Evolutionary conservation across 2,329 filamentous ascomycete species (phyloP).

Genomic region (Aspergillus floridensis): DNA sequence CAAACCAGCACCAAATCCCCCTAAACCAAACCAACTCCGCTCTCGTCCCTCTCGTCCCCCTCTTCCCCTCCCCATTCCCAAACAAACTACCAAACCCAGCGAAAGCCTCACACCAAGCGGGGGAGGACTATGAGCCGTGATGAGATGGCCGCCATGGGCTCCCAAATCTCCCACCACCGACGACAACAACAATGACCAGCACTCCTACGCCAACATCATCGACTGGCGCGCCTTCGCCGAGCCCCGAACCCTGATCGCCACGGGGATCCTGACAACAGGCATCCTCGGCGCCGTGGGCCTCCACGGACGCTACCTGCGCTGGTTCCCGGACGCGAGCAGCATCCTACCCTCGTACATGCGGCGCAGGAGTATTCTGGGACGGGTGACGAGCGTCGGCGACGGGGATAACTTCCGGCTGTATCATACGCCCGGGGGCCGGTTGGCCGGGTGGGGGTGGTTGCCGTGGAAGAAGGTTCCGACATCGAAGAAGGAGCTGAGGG

Average conservation of each 20-base stretch:
- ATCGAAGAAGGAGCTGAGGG: slow-evolving; percentile 66
- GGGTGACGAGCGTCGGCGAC: slow-evolving; percentile 91
- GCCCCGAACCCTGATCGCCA: slow-evolving; percentile 36
- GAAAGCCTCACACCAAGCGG: slow-evolving; percentile 2
- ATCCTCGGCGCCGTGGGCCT: slow-evolving; percentile 37
- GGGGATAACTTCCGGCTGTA: slow-evolving; percentile 94
- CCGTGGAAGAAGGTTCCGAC: slow-evolving; percentile 68
- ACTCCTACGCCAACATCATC: slow-evolving; percentile 43
- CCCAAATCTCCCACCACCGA: slow-evolving; percentile 31
- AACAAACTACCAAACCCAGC: background rate
- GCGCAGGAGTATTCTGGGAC: slow-evolving; percentile 73
- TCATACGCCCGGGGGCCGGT: slow-evolving; percentile 86
- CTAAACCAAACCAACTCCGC: no score
- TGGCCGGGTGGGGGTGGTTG: slow-evolving; percentile 91
- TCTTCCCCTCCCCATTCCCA: background rate
- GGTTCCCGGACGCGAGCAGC: slow-evolving; percentile 73
- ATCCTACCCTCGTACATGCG: slow-evolving; percentile 75
- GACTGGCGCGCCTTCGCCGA: slow-evolving; percentile 41
- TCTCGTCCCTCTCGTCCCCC: background rate
- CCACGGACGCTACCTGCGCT: slow-evolving; percentile 64
- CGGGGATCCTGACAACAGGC: slow-evolving; percentile 37
- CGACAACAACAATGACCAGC: slow-evolving; percentile 35
- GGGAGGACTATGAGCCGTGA: slow-evolving; percentile 34
- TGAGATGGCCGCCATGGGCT: slow-evolving; percentile 52
- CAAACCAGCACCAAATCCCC: no score